These are phyloP conservation scores for Cadophora gregata DNA, from an alignment of 2,329 filamentous ascomycete genomes.

Conservation along the genomic window DNA sequence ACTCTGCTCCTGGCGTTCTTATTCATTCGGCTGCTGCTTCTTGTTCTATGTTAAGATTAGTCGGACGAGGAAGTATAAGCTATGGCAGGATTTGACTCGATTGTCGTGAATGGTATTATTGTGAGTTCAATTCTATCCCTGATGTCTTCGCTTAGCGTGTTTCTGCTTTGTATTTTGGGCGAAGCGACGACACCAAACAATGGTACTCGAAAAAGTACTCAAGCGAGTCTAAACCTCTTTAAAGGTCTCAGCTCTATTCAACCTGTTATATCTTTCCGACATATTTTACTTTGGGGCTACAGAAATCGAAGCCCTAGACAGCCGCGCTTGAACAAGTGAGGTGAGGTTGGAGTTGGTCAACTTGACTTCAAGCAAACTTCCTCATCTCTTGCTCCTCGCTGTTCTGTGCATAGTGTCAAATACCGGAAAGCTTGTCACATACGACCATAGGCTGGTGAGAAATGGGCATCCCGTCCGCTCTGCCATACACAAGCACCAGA, in stretches of 20 bases:
- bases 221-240: not conserved
- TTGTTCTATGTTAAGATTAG: not conserved
- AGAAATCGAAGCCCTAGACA: not conserved
- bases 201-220: not conserved
- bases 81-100: slow-evolving; percentile 48
- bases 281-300: not conserved
- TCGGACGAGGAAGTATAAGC: slow-evolving; percentile 10
- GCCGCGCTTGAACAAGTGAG: not conserved
- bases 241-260: not conserved
- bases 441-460: slow-evolving; percentile 36
- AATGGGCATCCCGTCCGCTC: slow-evolving; percentile 34
- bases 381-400: not conserved
- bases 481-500: slow-evolving; percentile 34
- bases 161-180: not conserved
- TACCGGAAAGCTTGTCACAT: slow-evolving; percentile 19
- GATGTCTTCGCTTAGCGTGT: not conserved
- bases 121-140: slow-evolving; percentile 37
- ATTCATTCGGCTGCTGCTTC: not conserved
- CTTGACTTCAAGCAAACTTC: not conserved
- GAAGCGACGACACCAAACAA: not conserved
- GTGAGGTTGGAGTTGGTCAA: too few relatives aligned
- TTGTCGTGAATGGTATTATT: slow-evolving; percentile 51
- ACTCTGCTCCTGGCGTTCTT: not conserved
- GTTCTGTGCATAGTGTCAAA: not conserved
- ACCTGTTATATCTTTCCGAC: not conserved